Base-by-base conservation (phyloP, 805 yeast species). In the Candida montana region DNA sequence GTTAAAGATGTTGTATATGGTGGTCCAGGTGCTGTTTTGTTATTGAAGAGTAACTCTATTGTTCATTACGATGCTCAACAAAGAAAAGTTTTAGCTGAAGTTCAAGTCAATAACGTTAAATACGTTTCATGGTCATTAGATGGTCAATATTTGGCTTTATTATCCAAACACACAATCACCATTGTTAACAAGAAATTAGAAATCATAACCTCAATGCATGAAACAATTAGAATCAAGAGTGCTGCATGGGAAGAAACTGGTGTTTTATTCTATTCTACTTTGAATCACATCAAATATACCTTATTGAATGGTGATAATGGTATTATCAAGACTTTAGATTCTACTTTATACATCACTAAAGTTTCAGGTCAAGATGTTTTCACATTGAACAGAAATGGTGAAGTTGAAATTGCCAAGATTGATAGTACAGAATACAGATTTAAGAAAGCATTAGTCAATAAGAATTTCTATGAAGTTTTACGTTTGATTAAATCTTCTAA, bases 401-500 rank as follows among this genome's bases (percentile, higher is more conserved):
- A 80, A 55, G 90, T 88, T 41, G 90, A 87, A 59, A 74, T 77
- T 33, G 62, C 89, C 41, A 61, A 71, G 24, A 88, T 95, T 52
- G 99, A 93, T 61, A 96, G 98, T 31, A 91, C 98, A 27, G 99
- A 93, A 68, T 93, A 86, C 69, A 77, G 97, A 56, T 93, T 93
- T 76, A 93, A 93, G 71, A 83, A 81, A 58, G 95, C 99, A 8
- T 71, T 93, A 52, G 83, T 91, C 32, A 87, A 83, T 68, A 83
- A 82, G 61, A 88, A 93, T 63, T 91, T 88, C 68, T 79, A 78
- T 51, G 99, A 93, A 65, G 98, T 93, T 16, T 73, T 90, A 51
- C 77, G 96, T 52, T 79, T 93, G 52, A 93, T 93, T 63, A 81
- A 79, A 58, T 79, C 75, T 44, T 90, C 98, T 18, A 89, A 86